phyloP scores from a whole-genome alignment of 805 yeast species.

The Cyberlindnera misumaiensis region DNA sequence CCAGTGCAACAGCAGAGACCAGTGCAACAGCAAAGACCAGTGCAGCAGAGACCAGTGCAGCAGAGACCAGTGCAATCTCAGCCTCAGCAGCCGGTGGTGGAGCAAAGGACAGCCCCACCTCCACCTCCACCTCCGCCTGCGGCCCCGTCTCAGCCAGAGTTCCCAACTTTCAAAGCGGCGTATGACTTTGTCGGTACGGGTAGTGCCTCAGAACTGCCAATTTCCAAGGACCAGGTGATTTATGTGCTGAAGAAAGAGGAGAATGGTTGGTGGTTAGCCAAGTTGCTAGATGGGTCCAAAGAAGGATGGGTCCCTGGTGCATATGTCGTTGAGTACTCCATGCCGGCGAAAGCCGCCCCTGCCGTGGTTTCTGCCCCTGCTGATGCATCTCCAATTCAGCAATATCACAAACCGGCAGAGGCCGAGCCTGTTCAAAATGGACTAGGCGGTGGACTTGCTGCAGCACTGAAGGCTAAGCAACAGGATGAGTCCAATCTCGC shows the following conservation, averaged over 20 bases:
- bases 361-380: conserved; percentile 1
- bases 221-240: conserved; percentile 69
- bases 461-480: conserved; percentile 58
- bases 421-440: conserved; percentile 8
- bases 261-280: conserved; percentile 94
- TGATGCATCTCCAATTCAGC: too few relatives aligned
- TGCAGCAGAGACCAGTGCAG: conserved; percentile 5
- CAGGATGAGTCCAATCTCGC: conserved; percentile 58
- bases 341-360: conserved; percentile 15
- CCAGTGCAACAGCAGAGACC: conserved; percentile 36
- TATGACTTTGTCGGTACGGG: conserved; percentile 89
- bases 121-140: conserved; percentile 80
- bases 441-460: conserved; percentile 55
- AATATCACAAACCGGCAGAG: too few relatives aligned
- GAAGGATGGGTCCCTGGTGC: conserved; percentile 99
- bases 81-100: conserved; percentile 64
- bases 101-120: conserved; percentile 33
- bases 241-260: conserved; percentile 65
- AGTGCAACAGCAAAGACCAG: conserved; percentile 35
- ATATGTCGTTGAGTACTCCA: conserved; percentile 52
- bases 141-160: conserved; percentile 49
- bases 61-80: conserved; percentile 37
- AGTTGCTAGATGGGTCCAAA: conserved; percentile 59
- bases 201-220: conserved; percentile 71
- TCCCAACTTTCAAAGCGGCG: conserved; percentile 77